Conservation (phyloP, 2,329 filamentous ascomycete species). For the Phialophora chinensis region DNA sequence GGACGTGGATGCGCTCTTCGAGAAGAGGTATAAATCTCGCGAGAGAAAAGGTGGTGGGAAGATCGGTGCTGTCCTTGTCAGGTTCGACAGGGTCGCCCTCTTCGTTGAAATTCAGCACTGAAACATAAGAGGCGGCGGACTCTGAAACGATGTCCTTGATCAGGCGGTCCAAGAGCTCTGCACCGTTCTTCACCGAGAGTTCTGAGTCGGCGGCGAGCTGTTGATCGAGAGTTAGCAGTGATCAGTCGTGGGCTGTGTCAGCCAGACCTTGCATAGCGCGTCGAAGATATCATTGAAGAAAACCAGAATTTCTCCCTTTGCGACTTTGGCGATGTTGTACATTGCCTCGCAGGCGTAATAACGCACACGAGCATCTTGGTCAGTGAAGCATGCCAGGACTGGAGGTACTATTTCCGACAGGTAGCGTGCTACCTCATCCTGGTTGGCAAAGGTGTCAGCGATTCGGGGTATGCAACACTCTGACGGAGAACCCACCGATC, state of each 20-base stretch:
- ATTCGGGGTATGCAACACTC: not conserved
- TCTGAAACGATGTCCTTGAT: conserved; percentile 97
- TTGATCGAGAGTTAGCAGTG: conserved; percentile 30
- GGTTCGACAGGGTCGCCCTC: conserved; percentile 48
- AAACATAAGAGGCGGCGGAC: conserved; percentile 92
- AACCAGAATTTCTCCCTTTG: conserved; percentile 93
- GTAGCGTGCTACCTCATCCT: conserved; percentile 87
- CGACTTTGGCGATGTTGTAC: conserved; percentile 99
- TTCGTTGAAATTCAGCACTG: conserved; percentile 72
- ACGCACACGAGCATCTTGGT: conserved; percentile 94
- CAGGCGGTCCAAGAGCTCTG: conserved; percentile 89
- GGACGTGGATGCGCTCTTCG: conserved; percentile 90
- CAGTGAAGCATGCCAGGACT: conserved; percentile 94
- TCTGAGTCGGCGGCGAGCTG: conserved; percentile 95
- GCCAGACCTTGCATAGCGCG: conserved; percentile 84
- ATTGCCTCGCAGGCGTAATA: conserved; percentile 99
- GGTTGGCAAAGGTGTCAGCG: conserved; percentile 6
- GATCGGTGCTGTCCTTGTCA: conserved; percentile 50
- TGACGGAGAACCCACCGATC: conserved; percentile 68
- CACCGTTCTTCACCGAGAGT: conserved; percentile 96
- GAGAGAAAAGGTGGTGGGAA: conserved; percentile 89
- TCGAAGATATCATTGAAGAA: conserved; percentile 99
- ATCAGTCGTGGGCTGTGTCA: conserved; percentile 2
- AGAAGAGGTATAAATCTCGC: conserved; percentile 89
- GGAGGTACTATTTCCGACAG: conserved; percentile 93